Evolutionary conservation across 371 early-diverging fungal species (phyloP), one percentile per base, ranked within the genome.

Genomic region (Cokeromyces recurvatus): DNA sequence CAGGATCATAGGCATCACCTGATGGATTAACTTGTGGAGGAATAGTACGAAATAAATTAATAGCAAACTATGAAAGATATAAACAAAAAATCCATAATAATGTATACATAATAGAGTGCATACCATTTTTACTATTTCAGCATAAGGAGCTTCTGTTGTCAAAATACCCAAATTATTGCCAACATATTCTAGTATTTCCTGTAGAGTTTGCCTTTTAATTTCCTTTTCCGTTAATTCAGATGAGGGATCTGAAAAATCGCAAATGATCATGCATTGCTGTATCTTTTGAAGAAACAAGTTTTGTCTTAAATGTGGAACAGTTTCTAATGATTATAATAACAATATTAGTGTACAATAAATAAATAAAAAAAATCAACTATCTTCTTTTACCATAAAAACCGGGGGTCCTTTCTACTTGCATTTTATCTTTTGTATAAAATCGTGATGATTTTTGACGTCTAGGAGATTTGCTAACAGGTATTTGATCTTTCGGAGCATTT

Each of bases 1-100:
- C 98, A 8, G 96, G 97, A 68, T 97, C 98, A 62, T 90, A 97
- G 3, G 93, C 93, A 57, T 96, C 98, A 21, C 94, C 96, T 9
- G 83, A 82, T 9, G 95, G 94, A 59, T 95, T 95, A 32, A 91
- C 86, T 68, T 92, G 94, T 9, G 98, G 96, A 3, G 97, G 95
- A 25, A 97, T 89, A 1, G 95, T 88, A 35, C 98, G 81, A 70
- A 97, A 97, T 17, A 96, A 74, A 64, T 97, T 97, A 23, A 82
- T 71, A 29, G 87, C 78, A 79, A 94, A 90, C 91, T 92, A 66
- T 35, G 12, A 38, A 17, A 22, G 4, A 5, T 19, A 37, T 3
- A 5, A 37, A 21, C 9, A 22, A 11, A 38, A 38, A 38, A 41
- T 11, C 20, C 25, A 24, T 16, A 10, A 43, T 8, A 32, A 16